Evolutionary conservation across 2,329 filamentous ascomycete genomes (phyloP).

Genomic region (Albifimbria verrucaria): DNA sequence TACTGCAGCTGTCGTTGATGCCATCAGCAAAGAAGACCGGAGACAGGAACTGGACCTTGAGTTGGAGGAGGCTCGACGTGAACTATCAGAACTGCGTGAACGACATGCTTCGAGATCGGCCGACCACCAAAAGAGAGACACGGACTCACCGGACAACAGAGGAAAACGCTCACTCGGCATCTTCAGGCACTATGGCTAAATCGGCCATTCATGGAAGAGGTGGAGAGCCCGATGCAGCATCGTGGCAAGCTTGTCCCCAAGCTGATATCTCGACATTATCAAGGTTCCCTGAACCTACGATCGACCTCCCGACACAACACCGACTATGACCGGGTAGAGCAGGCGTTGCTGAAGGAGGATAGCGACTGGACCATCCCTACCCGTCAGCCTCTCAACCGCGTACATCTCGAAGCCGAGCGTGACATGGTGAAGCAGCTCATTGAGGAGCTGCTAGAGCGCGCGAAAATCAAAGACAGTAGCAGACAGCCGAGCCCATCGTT

Average conservation of each 20-base stretch:
- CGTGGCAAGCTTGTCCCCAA: slow-evolving; percentile 22
- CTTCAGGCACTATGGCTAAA: slow-evolving; percentile 26
- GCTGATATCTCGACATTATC: slow-evolving; percentile 25
- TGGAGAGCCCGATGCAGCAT: slow-evolving; percentile 22
- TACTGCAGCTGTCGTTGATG: slow-evolving; percentile 61
- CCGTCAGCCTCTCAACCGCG: neutral
- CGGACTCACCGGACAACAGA: slow-evolving; percentile 22
- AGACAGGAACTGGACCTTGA: slow-evolving; percentile 59
- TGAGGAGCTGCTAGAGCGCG: slow-evolving; percentile 19
- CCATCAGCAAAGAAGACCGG: slow-evolving; percentile 53
- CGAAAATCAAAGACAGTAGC: slow-evolving; percentile 20
- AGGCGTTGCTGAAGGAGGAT: slow-evolving; percentile 20
- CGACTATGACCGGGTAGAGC: slow-evolving; percentile 28
- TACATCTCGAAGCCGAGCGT: neutral
- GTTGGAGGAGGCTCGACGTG: slow-evolving; percentile 52
- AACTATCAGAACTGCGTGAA: slow-evolving; percentile 33
- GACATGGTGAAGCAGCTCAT: neutral
- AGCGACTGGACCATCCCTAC: slow-evolving; percentile 4
- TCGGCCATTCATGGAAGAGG: slow-evolving; percentile 34
- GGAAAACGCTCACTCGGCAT: slow-evolving; percentile 26
- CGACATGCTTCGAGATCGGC: slow-evolving; percentile 11
- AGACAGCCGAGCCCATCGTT: slow-evolving; percentile 21
- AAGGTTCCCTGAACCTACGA: slow-evolving; percentile 15
- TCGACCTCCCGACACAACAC: slow-evolving; percentile 17
- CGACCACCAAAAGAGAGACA: slow-evolving; percentile 8